Evolutionary conservation across 805 yeast species (phyloP), one percentile per base, ranked within the genome.

Genomic region (Maudiozyma turicensis): DNA sequence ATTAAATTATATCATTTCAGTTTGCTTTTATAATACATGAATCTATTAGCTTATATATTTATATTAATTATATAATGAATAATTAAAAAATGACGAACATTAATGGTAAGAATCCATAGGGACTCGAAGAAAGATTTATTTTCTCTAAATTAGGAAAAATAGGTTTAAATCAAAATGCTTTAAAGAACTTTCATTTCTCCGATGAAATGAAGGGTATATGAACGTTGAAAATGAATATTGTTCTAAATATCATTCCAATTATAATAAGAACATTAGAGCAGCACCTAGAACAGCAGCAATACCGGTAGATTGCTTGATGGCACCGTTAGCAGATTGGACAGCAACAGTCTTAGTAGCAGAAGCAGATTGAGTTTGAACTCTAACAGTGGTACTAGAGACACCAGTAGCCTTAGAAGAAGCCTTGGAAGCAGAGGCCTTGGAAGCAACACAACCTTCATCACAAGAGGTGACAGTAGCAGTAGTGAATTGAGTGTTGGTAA

Each of bases 281-380:
- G 52, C 54, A 33, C 51, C 55, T 37, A 52, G 42, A 35, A 47
- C 30, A 46, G 47, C 53, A 48, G 50, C 47, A 10, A 52, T 8
- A 30, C 49, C 51, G 32, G 49, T 48, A 30, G 38, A 46, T 29
- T n/a, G 45, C 47, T 48, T 50, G 10, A 41, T 33, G 28, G 54
- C 55, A 44, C 40, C 50, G 35, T 52, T 52, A 33, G 43, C 49
- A 13, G 50, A 43, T 50, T 52, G 55, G 26, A 48, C 33, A 13
- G 40, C 35, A 31, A 51, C 41, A n/a, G 41, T 30, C 5, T 45
- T 35, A 14, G 52, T 47, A 20, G 52, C 26, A 13, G 50, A 35
- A 28, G 38, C 14, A 29, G 48, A 11, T 15, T 41, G 39, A n/a
- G 38, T 44, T 11, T 44, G 30, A 15, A 44, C 45, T 49, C 39